phyloP scores from a whole-genome alignment of 768 basidiomycete genomes.

The Tubosaeta sp. region DNA sequence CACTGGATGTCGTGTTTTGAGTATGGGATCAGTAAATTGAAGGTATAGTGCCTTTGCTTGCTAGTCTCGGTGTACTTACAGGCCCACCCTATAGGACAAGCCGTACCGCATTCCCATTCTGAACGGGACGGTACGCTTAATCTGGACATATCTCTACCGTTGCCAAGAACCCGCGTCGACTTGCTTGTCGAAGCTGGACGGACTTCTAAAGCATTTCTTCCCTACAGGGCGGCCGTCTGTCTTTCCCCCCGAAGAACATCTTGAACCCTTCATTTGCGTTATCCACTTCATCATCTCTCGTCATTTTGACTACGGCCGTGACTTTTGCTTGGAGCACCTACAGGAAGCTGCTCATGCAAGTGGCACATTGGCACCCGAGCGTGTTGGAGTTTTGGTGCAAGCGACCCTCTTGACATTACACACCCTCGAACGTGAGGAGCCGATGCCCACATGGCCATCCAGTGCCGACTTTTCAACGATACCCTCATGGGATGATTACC shows the following conservation, averaged over 20 bases:
- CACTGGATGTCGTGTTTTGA: slow-evolving; percentile 79
- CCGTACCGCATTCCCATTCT: slow-evolving; percentile 63
- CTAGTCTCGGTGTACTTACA: slow-evolving; percentile 2
- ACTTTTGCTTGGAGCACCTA: slow-evolving; percentile 75
- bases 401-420: slow-evolving; percentile 73
- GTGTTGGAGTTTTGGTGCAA: slow-evolving; percentile 68
- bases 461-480: slow-evolving; percentile 59
- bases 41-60: slow-evolving; percentile 45
- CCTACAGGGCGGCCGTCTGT: slow-evolving; percentile 61
- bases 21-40: slow-evolving; percentile 66
- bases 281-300: slow-evolving; percentile 80
- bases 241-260: slow-evolving; percentile 67
- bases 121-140: slow-evolving; percentile 76
- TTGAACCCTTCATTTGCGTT: slow-evolving; percentile 74
- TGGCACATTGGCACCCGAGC: slow-evolving; percentile 60
- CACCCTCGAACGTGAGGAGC: slow-evolving; percentile 66
- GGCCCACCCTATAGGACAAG: slow-evolving; percentile 57
- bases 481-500: slow-evolving; percentile 59
- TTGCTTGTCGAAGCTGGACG: slow-evolving; percentile 75
- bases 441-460: slow-evolving; percentile 75
- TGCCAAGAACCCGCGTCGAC: slow-evolving; percentile 83
- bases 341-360: slow-evolving; percentile 56
- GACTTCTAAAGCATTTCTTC: slow-evolving; percentile 71
- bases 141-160: slow-evolving; percentile 96
- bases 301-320: slow-evolving; percentile 80